Percentiles rank a stretch among this genome's conserved stretches.
Evolutionary conservation across 495 filamentous ascomycete genomes (phyloP).

Genomic region (Xylaria acuta): DNA sequence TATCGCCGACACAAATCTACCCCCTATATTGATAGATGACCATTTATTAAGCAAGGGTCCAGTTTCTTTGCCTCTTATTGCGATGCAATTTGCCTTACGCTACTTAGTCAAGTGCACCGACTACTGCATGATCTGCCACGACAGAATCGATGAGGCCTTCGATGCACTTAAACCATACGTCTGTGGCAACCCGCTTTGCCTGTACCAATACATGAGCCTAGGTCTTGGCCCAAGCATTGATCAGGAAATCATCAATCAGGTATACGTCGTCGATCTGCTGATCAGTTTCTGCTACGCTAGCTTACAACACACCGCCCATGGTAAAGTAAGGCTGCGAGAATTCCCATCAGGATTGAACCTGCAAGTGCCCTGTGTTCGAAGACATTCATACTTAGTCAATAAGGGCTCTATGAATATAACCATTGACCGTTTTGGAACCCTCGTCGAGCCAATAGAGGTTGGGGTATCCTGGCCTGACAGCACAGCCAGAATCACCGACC

Average conservation of each 20-base stretch:
- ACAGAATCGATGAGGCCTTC: conserved; percentile 70
- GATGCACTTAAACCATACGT: conserved; percentile 93
- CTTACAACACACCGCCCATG: conserved; percentile 23
- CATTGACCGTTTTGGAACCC: neutral
- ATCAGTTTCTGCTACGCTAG: conserved; percentile 80
- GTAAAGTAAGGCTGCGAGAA: conserved; percentile 51
- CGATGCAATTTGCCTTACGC: conserved; percentile 80
- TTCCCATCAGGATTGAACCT: conserved; percentile 74
- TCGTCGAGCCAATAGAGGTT: conserved; percentile 27
- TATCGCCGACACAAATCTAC: conserved; percentile 18
- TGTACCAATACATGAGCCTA: conserved; percentile 91
- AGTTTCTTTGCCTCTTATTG: conserved; percentile 67
- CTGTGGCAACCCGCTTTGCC: conserved; percentile 78
- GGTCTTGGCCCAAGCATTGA: conserved; percentile 87
- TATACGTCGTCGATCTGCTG: conserved; percentile 84
- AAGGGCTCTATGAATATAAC: neutral
- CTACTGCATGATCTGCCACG: conserved; percentile 88
- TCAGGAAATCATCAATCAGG: conserved; percentile 80
- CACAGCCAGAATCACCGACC: conserved; percentile 2
- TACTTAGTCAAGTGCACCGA: conserved; percentile 85
- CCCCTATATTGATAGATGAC: conserved; percentile 27
- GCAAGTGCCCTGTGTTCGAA: conserved; percentile 60
- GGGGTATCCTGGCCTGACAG: conserved; percentile 20
- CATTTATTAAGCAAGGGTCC: conserved; percentile 44
- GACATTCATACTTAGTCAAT: neutral